Percentiles rank a stretch among this genome's conserved stretches.
These are phyloP conservation scores for Prinsepia uniflora DNA, from an alignment of 306 rosid species.

Conservation along the genomic window DNA sequence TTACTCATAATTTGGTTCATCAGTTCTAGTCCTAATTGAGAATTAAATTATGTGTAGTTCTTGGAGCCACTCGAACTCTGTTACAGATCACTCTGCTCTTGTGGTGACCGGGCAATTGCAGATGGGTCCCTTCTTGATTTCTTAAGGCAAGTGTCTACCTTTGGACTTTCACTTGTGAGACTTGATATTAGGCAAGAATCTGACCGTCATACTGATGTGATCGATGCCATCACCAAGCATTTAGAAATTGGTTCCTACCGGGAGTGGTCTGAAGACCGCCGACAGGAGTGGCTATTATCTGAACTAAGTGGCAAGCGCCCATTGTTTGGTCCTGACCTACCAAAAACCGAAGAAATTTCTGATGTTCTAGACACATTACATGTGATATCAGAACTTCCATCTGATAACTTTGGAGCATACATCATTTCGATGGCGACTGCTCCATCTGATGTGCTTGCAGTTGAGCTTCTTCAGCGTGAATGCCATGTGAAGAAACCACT, in stretches of 20 bases:
- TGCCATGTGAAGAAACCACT: conserved; percentile 70
- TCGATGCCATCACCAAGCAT: conserved; percentile 87
- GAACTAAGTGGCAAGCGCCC: conserved; percentile 90
- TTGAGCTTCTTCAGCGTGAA: conserved; percentile 89
- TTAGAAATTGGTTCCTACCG: conserved; percentile 84
- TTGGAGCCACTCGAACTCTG: conserved; percentile 93
- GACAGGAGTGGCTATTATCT: conserved; percentile 90
- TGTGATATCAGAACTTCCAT: conserved; percentile 85
- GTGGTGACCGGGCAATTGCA: conserved; percentile 88
- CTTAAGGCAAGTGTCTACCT: conserved; percentile 96
- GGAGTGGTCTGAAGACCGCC: conserved; percentile 86
- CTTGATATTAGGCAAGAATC: conserved; percentile 97
- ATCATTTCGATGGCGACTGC: conserved; percentile 98
- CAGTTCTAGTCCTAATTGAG: conserved; percentile 27
- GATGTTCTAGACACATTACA: conserved; percentile 84
- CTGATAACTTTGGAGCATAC: conserved; percentile 92
- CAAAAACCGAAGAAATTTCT: conserved; percentile 81
- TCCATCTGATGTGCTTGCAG: conserved; percentile 92
- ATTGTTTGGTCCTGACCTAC: conserved; percentile 90
- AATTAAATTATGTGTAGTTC: conserved; percentile 52
- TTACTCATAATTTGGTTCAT: not conserved
- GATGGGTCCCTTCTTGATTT: conserved; percentile 98
- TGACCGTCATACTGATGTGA: conserved; percentile 86
- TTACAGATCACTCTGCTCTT: conserved; percentile 81
- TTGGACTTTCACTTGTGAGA: conserved; percentile 86